Conservation (phyloP, 2,329 filamentous ascomycete genomes). For the Verticillium klebahnii region DNA sequence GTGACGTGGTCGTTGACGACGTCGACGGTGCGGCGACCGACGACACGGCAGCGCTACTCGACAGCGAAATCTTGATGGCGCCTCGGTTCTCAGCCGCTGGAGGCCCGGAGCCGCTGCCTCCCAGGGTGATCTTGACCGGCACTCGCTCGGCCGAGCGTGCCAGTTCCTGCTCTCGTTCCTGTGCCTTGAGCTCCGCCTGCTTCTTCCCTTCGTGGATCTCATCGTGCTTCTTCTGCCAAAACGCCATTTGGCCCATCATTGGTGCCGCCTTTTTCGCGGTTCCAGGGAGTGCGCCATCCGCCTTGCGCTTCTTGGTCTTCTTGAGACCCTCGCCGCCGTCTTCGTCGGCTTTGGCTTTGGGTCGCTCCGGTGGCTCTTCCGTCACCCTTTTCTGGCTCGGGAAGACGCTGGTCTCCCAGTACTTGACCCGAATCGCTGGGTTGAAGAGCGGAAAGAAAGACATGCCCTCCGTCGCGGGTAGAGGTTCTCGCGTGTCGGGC, state of each 20-base stretch:
- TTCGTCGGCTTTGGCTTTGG: slow-evolving; percentile 29
- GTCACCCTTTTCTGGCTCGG: slow-evolving; percentile 60
- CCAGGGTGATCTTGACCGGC: slow-evolving; percentile 15
- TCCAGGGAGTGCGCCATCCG: slow-evolving; percentile 25
- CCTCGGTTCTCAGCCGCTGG: not conserved
- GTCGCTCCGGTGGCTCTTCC: slow-evolving; percentile 37
- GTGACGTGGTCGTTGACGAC: not conserved
- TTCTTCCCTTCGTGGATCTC: slow-evolving; percentile 27
- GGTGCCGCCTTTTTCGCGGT: slow-evolving; percentile 31
- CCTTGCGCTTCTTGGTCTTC: slow-evolving; percentile 51
- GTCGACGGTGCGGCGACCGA: not conserved
- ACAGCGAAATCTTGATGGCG: slow-evolving; percentile 27
- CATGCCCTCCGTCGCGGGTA: slow-evolving; percentile 52
- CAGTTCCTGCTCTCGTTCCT: not conserved
- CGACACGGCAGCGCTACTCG: not conserved
- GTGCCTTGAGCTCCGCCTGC: not conserved
- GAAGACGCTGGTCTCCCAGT: slow-evolving; percentile 73
- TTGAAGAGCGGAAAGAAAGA: slow-evolving; percentile 70
- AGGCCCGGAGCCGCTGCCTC: not conserved
- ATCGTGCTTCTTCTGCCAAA: slow-evolving; percentile 39
- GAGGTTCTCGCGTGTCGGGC: slow-evolving; percentile 57
- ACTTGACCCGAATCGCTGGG: slow-evolving; percentile 61
- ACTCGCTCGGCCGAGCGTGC: slow-evolving; percentile 4
- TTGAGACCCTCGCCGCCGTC: slow-evolving; percentile 22
- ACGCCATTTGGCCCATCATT: slow-evolving; percentile 38